Conservation (phyloP, 305 asterid genomes). For the Rubia balearica region DNA sequence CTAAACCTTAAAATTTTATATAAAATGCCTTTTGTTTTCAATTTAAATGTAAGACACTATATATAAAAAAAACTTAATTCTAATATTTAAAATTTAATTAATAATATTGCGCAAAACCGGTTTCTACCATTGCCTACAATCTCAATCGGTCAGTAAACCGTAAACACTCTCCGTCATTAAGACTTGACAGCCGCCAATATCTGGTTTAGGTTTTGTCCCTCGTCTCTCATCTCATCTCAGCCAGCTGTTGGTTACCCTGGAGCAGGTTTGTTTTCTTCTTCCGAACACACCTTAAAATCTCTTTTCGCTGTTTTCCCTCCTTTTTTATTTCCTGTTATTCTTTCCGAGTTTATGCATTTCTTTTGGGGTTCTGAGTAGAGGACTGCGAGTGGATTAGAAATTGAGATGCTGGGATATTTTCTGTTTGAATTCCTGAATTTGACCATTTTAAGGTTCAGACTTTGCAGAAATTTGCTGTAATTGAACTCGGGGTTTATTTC, state of each 20-base stretch:
- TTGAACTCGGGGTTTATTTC: not conserved
- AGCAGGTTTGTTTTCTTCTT: not conserved
- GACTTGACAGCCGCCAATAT: not conserved
- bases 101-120: too few relatives aligned
- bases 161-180: not conserved
- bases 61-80: too few relatives aligned
- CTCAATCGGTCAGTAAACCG: not conserved
- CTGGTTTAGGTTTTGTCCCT: not conserved
- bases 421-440: not conserved
- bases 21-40: too few relatives aligned
- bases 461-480: not conserved
- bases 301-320: not conserved
- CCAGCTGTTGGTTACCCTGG: not conserved
- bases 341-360: not conserved
- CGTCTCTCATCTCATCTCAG: not conserved
- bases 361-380: not conserved
- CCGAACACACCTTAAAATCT: not conserved
- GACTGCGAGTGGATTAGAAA: not conserved
- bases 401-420: not conserved
- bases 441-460: not conserved
- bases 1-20: too few relatives aligned
- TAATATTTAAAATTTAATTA: too few relatives aligned
- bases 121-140: too few relatives aligned
- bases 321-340: not conserved
- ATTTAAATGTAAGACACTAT: too few relatives aligned